Base-by-base conservation (phyloP, 441 rosid genomes). In the Euphorbia celastroides region DNA sequence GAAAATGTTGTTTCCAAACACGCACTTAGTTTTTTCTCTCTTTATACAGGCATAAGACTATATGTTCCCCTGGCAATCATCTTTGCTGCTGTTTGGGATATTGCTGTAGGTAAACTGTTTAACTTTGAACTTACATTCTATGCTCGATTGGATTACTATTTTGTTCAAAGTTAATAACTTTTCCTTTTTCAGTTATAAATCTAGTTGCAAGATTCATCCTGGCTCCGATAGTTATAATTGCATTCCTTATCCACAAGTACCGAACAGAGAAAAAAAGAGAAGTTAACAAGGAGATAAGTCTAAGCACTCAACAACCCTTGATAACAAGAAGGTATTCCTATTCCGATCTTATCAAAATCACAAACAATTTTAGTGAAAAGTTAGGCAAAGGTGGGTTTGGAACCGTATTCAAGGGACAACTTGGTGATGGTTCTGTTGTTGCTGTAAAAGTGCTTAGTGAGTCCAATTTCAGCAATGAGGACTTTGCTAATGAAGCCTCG, bases 361-460 rank as follows among this genome's bases (percentile, higher is more conserved):
- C 86, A 2, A 27, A 67, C 32, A 60, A 70, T 19, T 78, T 80
- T 64, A 46, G 42, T 13, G 79, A 76, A 7, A 75, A 73, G 66
- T 32, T 82, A 19, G 86, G 88, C 48, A 70, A 77, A 71, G 83
- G 83, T 22, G 74, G 85, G 8, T 84, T 58, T 4, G 85, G 88
- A 38, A 66, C 66, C 7, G 84, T 78, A n/a, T 83, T 72, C 65
- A 77, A 78, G 64, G 80, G 81, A 41, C 68, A 76, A 27, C 74
- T 77, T 32, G 62, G 30, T 11, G 81, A 65, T 27, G 78, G 78
- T 30, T 52, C 57, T 58, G 59, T 54, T 0, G 83, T 84, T 9
- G 85, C 85, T 0, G 86, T 82, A 7, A 82, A 82, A 68, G 64
- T 84, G 59, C 68, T 80, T 13, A 64, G 51, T 14, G 31, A 51